These are phyloP conservation scores for Globisporangium solare DNA, from an alignment of 352 stramenopile species.

Conservation along the genomic window DNA sequence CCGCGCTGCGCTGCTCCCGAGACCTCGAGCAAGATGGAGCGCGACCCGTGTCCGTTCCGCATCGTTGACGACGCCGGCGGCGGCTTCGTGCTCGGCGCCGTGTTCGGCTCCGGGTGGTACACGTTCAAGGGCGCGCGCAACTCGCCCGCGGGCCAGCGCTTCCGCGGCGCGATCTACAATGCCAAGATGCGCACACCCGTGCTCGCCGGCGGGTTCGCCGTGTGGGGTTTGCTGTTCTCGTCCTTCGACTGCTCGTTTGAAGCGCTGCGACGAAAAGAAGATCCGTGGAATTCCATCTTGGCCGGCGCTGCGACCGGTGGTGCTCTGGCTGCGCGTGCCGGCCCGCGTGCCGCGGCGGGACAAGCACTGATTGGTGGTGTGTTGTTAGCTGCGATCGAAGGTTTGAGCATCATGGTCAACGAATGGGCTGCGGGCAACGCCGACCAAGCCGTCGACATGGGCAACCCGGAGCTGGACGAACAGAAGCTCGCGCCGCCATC, in stretches of 20 bases:
- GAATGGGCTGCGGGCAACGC: conserved; percentile 76
- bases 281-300: conserved; percentile 99
- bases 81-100: conserved; percentile 95
- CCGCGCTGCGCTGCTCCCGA: not conserved
- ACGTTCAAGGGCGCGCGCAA: conserved; percentile 94
- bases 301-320: conserved; percentile 95
- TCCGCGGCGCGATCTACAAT: conserved; percentile 90
- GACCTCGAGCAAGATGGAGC: conserved; percentile 41
- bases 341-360: conserved; percentile 90
- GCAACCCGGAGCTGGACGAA: conserved; percentile 65
- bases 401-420: conserved; percentile 95
- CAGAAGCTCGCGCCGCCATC: conserved; percentile 83
- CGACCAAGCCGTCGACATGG: conserved; percentile 40
- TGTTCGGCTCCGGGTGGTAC: conserved; percentile 96
- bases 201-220: conserved; percentile 90
- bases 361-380: conserved; percentile 94
- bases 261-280: conserved; percentile 96
- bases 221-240: conserved; percentile 98
- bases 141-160: conserved; percentile 88
- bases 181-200: conserved; percentile 93
- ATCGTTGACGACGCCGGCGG: conserved; percentile 98
- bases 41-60: conserved; percentile 97
- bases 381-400: conserved; percentile 96
- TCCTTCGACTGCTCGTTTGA: conserved; percentile 98
- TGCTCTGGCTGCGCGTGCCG: conserved; percentile 92